phyloP scores from a whole-genome alignment of 2,329 filamentous ascomycete species.

The Gliomastix tumulicola region DNA sequence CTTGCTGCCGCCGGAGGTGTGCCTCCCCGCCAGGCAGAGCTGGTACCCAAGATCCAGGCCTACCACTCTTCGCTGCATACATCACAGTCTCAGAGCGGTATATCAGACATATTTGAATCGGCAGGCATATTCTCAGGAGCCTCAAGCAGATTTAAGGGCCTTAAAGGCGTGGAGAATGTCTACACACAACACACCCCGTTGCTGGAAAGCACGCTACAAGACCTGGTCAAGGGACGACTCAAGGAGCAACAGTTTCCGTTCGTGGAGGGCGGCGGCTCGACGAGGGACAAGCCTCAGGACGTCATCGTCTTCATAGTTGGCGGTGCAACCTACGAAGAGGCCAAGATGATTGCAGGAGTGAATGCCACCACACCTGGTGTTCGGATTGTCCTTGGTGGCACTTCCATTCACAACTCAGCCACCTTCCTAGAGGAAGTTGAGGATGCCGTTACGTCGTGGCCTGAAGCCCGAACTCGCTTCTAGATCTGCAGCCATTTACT shows the following conservation, averaged over 20 bases:
- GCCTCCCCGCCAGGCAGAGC: slow-evolving; percentile 64
- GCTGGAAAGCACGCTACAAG: slow-evolving; percentile 81
- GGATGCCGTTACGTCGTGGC: slow-evolving; percentile 82
- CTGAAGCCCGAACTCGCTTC: slow-evolving; percentile 44
- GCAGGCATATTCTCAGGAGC: slow-evolving; percentile 87
- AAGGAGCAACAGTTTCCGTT: slow-evolving; percentile 89
- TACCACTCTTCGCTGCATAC: slow-evolving; percentile 86
- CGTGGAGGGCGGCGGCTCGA: slow-evolving; percentile 78
- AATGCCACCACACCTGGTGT: slow-evolving; percentile 88
- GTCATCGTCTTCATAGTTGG: slow-evolving; percentile 93
- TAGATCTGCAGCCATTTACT: too few species aligned
- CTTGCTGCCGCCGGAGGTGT: slow-evolving; percentile 79
- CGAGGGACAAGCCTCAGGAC: slow-evolving; percentile 92
- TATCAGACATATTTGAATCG: slow-evolving; percentile 88
- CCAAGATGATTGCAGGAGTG: slow-evolving; percentile 90
- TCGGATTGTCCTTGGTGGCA: slow-evolving; percentile 83
- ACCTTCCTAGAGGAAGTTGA: slow-evolving; percentile 90
- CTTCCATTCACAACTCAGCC: slow-evolving; percentile 77
- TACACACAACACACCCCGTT: slow-evolving; percentile 95
- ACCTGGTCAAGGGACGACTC: slow-evolving; percentile 84
- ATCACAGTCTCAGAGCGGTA: slow-evolving; percentile 66
- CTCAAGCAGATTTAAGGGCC: slow-evolving; percentile 80
- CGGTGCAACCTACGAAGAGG: slow-evolving; percentile 92
- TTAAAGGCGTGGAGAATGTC: slow-evolving; percentile 97
- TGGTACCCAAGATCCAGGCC: slow-evolving; percentile 73